Base-by-base conservation (phyloP, 2,329 filamentous ascomycete genomes). In the Calonectria ilicicola region DNA sequence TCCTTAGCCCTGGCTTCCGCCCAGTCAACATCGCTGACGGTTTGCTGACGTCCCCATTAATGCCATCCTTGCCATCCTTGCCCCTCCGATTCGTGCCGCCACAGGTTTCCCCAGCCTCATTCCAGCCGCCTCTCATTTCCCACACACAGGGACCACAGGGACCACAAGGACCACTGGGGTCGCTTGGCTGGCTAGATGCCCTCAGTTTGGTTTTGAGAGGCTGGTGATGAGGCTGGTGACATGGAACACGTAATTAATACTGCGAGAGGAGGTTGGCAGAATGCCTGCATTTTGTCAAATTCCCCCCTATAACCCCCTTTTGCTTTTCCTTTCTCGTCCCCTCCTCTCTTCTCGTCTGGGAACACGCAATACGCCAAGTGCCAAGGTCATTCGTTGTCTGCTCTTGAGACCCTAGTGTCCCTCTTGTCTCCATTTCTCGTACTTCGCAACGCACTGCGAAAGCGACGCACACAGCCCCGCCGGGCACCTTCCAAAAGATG, bases 161-260 rank as follows among this genome's bases (percentile, higher is more conserved):
- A n/a, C n/a, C n/a, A n/a, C n/a, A n/a, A 38, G 32, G 53, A 38
- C 21, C n/a, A 5, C 35, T 40, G 29, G 29, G 29, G 9, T 9
- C 29, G 29, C 29, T 60, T 10, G 35, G 32, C 35, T 29, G 58
- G 58, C 40, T 63, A 40, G 58, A 63, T 35, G 7, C 23, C 32
- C 44, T 42, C n/a, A 63, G 49, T 56, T 26, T 47, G 60, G 21
- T 38, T 49, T 29, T 9, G 32, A 56, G 65, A 67, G 68, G 68
- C 63, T 70, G 69, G 69, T 23, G 51, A n/a, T 60, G 68, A 60
- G 51, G 68, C 42, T 71, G 62, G 51, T 46, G 49, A 32, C 46
- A 64, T 65, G 67, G 58, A 64, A 26, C 23, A 49, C 62, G 29
- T 44, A 26, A 60, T 23, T 53, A 15, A 21, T 35, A 35, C 53